Percentiles rank a stretch among this genome's conserved stretches.
phyloP scores from a whole-genome alignment of 2,329 filamentous ascomycete species.

The Cercospora canescens region DNA sequence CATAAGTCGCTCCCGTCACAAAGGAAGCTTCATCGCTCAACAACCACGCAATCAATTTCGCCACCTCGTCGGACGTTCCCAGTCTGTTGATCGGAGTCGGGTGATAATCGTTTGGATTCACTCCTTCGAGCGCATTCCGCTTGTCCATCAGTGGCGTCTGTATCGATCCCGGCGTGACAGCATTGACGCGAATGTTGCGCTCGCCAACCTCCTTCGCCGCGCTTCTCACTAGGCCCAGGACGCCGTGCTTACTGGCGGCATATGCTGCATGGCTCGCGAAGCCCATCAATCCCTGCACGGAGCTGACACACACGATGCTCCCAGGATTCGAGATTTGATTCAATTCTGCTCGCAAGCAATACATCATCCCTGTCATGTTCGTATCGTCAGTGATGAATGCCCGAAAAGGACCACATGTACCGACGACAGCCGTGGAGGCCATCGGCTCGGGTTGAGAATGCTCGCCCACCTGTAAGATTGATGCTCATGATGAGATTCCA shows the following conservation, averaged over 20 bases:
- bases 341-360: conserved; percentile 53
- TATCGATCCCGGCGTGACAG: conserved; percentile 31
- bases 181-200: conserved; percentile 32
- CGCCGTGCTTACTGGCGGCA: conserved; percentile 31
- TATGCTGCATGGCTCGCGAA: conserved; percentile 32
- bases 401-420: not conserved
- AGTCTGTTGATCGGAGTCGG: conserved; percentile 29
- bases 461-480: conserved; percentile 30
- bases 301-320: conserved; percentile 53
- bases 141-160: conserved; percentile 33
- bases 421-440: not conserved
- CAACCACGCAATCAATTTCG: conserved; percentile 47
- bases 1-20: conserved; percentile 50
- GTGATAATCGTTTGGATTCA: conserved; percentile 23
- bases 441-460: not conserved
- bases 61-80: conserved; percentile 27
- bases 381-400: not conserved
- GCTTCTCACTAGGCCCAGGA: conserved; percentile 28
- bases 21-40: conserved; percentile 50
- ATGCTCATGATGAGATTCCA: conserved; percentile 40
- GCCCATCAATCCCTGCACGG: conserved; percentile 46
- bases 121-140: conserved; percentile 31
- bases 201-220: conserved; percentile 34
- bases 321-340: conserved; percentile 48
- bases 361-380: conserved; percentile 42